Base-by-base conservation (phyloP, 75 land plant species). In the Pseudotsuga menziesii region DNA sequence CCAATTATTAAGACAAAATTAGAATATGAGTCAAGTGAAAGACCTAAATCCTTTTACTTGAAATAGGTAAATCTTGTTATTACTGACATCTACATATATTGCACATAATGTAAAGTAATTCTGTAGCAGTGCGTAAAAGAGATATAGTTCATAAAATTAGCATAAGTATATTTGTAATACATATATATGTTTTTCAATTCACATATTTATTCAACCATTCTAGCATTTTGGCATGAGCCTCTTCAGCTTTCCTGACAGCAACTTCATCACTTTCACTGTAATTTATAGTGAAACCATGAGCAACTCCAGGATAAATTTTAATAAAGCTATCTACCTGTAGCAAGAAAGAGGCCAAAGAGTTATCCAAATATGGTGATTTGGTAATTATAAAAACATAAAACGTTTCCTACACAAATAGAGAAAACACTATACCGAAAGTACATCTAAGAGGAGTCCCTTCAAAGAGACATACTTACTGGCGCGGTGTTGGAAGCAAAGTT, bases 241-340 rank as follows among this genome's bases (percentile, higher is more conserved):
- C 83, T 44, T 81, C 78, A 20, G 89, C 89, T n/a, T 72, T 74
- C 44, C 22, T 78, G 20, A 87, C 81, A 15, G 80, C 89, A 8
- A 19, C 57, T 57, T 75, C 77, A 63, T 78, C 58, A 2, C 17
- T 75, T 27, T 60, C 76, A 59, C 84, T 79, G 57, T 87, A 87
- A 5, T 84, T 58, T 61, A 84, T 32, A 75, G 89, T 85, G 88
- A 87, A 87, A 39, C 89, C 89, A 76, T 87, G 89, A 39, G 44
- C 56, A 39, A 84, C 88, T 58, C 80, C 83, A n/a, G 83, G 81
- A 23, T 75, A 81, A 12, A 87, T 57, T 20, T 81, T 79, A 60
- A 81, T 80, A 72, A 81, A 87, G 74, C 83, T 81, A 54, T 84
- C 74, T 35, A 85, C 25, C 87, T 85, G 78, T 72, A 81, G 26